phyloP scores from a whole-genome alignment of 495 filamentous ascomycete genomes.

The Xylaria sp. region DNA sequence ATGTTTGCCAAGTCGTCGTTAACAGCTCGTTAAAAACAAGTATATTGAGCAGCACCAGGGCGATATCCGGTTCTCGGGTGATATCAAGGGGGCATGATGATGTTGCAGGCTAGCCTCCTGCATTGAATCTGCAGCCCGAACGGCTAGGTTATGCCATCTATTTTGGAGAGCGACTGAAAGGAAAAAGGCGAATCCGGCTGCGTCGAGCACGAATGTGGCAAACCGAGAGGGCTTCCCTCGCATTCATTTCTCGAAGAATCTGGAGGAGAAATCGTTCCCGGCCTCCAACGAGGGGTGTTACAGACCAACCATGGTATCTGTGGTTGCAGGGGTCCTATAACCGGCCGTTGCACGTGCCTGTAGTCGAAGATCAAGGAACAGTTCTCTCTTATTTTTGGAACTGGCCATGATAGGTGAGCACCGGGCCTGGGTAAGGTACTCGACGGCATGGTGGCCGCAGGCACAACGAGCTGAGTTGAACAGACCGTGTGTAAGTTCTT shows the following conservation, averaged over 20 bases:
- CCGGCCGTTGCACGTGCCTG: slow-evolving; percentile 1
- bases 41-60: not conserved
- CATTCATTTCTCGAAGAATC: not conserved
- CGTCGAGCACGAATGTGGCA: not conserved
- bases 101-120: slow-evolving; percentile 22
- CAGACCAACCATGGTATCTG: slow-evolving; percentile 8
- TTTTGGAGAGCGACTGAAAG: not conserved
- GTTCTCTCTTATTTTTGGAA: slow-evolving; percentile 5
- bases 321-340: slow-evolving; percentile 12
- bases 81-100: slow-evolving; percentile 5
- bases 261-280: not conserved
- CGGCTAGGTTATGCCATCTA: slow-evolving; percentile 4
- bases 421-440: slow-evolving; percentile 15
- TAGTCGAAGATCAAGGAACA: slow-evolving; percentile 8
- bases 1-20: not conserved
- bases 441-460: not conserved
- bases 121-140: slow-evolving; percentile 20
- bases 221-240: not conserved
- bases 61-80: not conserved
- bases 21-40: not conserved
- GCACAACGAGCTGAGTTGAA: slow-evolving; percentile 2
- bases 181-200: slow-evolving; percentile 16
- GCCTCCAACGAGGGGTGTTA: slow-evolving; percentile 10
- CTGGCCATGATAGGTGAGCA: slow-evolving; percentile 7
- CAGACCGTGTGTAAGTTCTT: slow-evolving; percentile 1